Percentiles rank a stretch among this genome's conserved stretches.
Conservation (phyloP, 768 basidiomycete genomes). For the Sutorius australiensis region DNA sequence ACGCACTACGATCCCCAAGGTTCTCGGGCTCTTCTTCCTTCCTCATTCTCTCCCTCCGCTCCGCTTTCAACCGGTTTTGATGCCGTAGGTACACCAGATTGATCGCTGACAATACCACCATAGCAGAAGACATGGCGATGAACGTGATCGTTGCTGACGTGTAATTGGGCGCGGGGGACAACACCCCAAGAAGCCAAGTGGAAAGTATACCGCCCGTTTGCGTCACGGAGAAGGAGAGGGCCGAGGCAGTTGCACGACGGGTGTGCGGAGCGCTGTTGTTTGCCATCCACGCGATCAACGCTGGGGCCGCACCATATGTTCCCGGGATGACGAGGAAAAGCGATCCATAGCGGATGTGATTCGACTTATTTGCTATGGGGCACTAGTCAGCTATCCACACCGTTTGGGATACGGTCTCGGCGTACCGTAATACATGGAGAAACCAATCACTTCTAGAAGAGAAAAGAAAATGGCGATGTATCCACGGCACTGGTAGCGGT, state of each 20-base stretch:
- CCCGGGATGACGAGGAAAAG: slow-evolving; percentile 56
- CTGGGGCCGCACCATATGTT: slow-evolving; percentile 47
- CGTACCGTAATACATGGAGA: slow-evolving; percentile 52
- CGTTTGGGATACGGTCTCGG: not conserved
- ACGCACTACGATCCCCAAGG: slow-evolving; percentile 51
- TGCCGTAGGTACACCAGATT: slow-evolving; percentile 41
- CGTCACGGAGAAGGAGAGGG: slow-evolving; percentile 52
- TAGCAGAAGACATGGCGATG: slow-evolving; percentile 37
- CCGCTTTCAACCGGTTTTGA: slow-evolving; percentile 46
- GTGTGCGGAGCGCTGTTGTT: slow-evolving; percentile 59
- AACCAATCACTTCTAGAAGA: slow-evolving; percentile 46
- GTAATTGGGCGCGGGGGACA: slow-evolving; percentile 51
- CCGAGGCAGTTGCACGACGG: slow-evolving; percentile 56
- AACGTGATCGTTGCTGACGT: slow-evolving; percentile 40
- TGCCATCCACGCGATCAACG: slow-evolving; percentile 55
- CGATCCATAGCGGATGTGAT: slow-evolving; percentile 47
- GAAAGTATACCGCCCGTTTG: slow-evolving; percentile 58
- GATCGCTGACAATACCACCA: slow-evolving; percentile 34
- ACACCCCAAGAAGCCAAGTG: slow-evolving; percentile 54
- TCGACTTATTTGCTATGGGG: slow-evolving; percentile 26
- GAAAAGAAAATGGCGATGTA: slow-evolving; percentile 42
- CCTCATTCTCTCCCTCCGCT: slow-evolving; percentile 29
- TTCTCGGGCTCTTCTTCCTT: slow-evolving; percentile 38
- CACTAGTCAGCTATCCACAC: not conserved
- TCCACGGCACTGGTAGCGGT: slow-evolving; percentile 51